Conservation (phyloP, 164 flowering plant genomes). For the Umbellularia californica region DNA sequence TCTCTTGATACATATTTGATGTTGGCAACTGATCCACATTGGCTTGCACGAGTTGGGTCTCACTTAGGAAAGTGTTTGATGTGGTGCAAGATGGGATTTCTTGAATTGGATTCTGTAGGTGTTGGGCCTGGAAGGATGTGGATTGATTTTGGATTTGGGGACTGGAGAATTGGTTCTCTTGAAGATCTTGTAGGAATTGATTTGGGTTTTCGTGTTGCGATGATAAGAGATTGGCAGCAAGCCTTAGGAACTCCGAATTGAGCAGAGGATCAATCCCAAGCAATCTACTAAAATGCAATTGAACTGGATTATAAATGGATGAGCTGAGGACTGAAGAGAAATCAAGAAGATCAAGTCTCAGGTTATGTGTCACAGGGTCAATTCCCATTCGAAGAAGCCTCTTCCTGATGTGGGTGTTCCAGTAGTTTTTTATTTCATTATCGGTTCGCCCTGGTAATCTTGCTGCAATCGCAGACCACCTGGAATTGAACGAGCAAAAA, state of each 20-base stretch:
- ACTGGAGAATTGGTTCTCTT: slow-evolving; percentile 19
- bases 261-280: slow-evolving; percentile 48
- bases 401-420: slow-evolving; percentile 95
- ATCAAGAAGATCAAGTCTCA: slow-evolving; percentile 74
- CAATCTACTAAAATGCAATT: slow-evolving; percentile 43
- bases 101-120: slow-evolving; percentile 19
- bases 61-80: slow-evolving; percentile 18
- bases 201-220: slow-evolving; percentile 28
- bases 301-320: slow-evolving; percentile 40
- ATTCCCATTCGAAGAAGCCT: slow-evolving; percentile 89
- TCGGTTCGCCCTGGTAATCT: slow-evolving; percentile 89
- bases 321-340: slow-evolving; percentile 56
- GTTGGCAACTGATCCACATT: slow-evolving; percentile 24
- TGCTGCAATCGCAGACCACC: slow-evolving; percentile 96
- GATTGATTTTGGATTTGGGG: slow-evolving; percentile 26
- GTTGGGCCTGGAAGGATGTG: slow-evolving; percentile 14
- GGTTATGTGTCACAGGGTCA: slow-evolving; percentile 86
- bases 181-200: slow-evolving; percentile 27
- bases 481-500: slow-evolving; percentile 10
- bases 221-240: slow-evolving; percentile 47
- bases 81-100: slow-evolving; percentile 24
- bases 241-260: slow-evolving; percentile 55
- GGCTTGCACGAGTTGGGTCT: slow-evolving; percentile 33
- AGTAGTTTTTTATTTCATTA: slow-evolving; percentile 90
- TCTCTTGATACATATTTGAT: slow-evolving; percentile 30